Base-by-base conservation (phyloP, 306 rosid genomes). In the Calophaca sinica region DNA sequence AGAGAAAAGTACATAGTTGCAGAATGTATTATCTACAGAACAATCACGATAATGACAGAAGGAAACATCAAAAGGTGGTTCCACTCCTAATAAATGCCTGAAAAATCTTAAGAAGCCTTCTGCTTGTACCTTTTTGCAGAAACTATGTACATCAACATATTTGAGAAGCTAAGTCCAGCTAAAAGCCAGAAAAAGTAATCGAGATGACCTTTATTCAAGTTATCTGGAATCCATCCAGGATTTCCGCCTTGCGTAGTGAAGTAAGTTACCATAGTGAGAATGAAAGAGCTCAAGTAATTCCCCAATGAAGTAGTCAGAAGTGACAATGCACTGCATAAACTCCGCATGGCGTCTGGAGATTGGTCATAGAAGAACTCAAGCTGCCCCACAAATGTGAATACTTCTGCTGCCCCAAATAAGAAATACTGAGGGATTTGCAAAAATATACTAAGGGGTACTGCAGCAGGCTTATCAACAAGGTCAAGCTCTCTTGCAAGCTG, bases 271-370 rank as follows among this genome's bases (percentile, higher is more conserved):
- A 92, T 0, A 3, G 98, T 92, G 9, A 96, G 85, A 81, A 90
- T 92, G 57, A 92, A 84, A 5, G 98, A 83, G 82, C 98, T 96
- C 77, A 92, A 71, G 85, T 96, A 92, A 73, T 92, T 96, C 55
- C 99, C 99, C 73, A 96, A 73, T 3, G 93, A 76, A 72, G 44
- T 92, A 6, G 97, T 92, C 72, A 92, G 74, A 55, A 92, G 96
- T 2, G 98, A 82, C 72, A 94, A 81, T 5, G 99, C 98, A 41
- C 94, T 92, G 79, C 97, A 96, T 67, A 96, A 82, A 82, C 98
- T 92, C 68, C 99, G 83, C 97, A 96, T 96, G 0, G 99, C 98
- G 46, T 96, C 99, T 0, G 98, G 99, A 53, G 99, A 92, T 82
- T 96, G 97, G 72, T 96, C 96, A 5, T 96, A 92, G 86, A 96